Evolutionary conservation across 73 alveolate genomes (phyloP), one percentile per base, ranked within the genome.

Genomic region (Paramecium primaurelia): DNA sequence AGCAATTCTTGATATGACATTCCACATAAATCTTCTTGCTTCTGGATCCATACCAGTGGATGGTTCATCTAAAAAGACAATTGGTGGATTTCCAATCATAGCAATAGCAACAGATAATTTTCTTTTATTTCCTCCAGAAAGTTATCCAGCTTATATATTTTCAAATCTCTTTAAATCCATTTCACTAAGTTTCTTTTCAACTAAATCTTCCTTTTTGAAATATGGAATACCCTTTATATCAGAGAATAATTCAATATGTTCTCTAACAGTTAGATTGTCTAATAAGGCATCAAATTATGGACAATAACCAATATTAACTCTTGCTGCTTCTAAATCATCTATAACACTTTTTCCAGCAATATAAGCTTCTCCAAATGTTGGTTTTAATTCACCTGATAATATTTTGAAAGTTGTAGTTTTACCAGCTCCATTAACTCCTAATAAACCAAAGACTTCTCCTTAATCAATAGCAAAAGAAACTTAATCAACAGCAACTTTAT

Each of bases 341-440:
- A 68, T 68, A 25, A 98, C 98, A 92, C 97, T 97, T 75, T 85
- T 64, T 26, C 99, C 99, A 58, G 96, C 95, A 49, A 98, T 96
- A 40, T 69, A 95, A 30, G 98, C 96, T 77, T 94, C 93, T 4
- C 99, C 99, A 44, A 49, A 69, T 0, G 98, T 95, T 8, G 98
- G 99, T 37, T 92, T 58, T 68, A 96, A 92, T 75, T 98, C 99
- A 75, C 98, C 99, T 38, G 99, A 96, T 58, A 98, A 96, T 30
- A 98, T 94, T 93, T 97, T 98, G 89, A 98, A 98, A 45, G 99
- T 97, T 0, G 99, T 98, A 30, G 99, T 97, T 92, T 98, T 98
- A 44, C 99, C 99, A 59, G 99, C 99, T 59, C 99, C 99, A 88
- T 98, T 97, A 20, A 98, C 99, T 58, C 99, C 99, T 30, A 98